These are phyloP conservation scores for Naganishia antarctica DNA, from an alignment of 768 basidiomycete species.

Conservation along the genomic window DNA sequence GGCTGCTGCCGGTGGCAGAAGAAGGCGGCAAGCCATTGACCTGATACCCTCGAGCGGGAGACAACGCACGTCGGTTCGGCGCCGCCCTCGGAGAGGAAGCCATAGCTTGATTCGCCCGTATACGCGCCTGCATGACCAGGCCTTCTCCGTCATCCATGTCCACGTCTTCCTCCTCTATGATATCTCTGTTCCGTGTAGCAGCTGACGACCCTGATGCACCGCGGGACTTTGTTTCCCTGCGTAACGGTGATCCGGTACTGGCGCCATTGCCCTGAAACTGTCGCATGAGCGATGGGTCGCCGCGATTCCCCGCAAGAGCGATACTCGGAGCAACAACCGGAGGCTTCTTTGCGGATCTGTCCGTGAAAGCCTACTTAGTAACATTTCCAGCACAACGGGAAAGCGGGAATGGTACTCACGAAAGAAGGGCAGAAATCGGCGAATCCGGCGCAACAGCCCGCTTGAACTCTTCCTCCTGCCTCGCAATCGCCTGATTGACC, in stretches of 20 bases:
- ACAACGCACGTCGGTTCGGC: constrained; percentile 9
- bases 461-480: constrained; percentile 85
- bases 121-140: constrained; percentile 46
- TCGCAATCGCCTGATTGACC: constrained; percentile 44
- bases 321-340: constrained; percentile 59
- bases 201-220: constrained; percentile 54
- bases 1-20: not conserved
- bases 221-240: constrained; percentile 16
- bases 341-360: constrained; percentile 74
- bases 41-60: constrained; percentile 12
- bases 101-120: constrained; percentile 36
- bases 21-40: constrained; percentile 4
- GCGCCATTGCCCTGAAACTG: constrained; percentile 36
- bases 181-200: constrained; percentile 28
- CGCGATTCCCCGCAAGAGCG: constrained; percentile 24
- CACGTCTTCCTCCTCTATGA: constrained; percentile 48
- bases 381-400: not conserved
- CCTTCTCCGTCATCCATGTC: constrained; percentile 52
- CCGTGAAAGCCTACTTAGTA: not conserved
- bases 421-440: constrained; percentile 85
- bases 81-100: constrained; percentile 3
- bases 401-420: constrained; percentile 32
- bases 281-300: constrained; percentile 43
- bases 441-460: constrained; percentile 90
- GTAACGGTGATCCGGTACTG: constrained; percentile 14